Percentiles rank a stretch among this genome's conserved stretches.
Evolutionary conservation across 192 early-diverging fungal genomes (phyloP).

Genomic region (Linnemannia zychae): DNA sequence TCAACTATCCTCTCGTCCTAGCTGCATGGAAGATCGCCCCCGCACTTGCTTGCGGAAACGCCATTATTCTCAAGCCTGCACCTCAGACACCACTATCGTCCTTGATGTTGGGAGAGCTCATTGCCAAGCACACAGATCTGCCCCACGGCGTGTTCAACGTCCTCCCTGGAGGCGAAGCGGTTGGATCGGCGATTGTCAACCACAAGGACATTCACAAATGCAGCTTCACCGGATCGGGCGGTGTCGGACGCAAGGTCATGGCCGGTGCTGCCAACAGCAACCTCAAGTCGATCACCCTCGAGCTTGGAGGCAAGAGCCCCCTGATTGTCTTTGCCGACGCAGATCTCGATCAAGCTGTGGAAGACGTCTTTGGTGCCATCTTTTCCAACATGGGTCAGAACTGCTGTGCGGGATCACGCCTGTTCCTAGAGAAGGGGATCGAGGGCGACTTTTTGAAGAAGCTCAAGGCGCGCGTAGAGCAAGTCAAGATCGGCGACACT

Average conservation of each 20-base stretch:
- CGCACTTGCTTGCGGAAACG: conserved; percentile 82
- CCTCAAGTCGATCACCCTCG: conserved; percentile 85
- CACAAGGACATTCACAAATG: conserved; percentile 78
- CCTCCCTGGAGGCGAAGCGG: conserved; percentile 81
- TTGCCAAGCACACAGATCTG: conserved; percentile 77
- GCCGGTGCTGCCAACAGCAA: conserved; percentile 69
- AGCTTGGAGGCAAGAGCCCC: conserved; percentile 94
- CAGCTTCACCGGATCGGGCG: conserved; percentile 84
- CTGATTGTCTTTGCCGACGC: conserved; percentile 84
- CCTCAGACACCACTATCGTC: conserved; percentile 76
- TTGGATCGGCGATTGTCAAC: conserved; percentile 77
- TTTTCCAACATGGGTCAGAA: conserved; percentile 91
- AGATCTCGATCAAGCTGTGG: conserved; percentile 80
- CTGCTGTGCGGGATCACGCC: conserved; percentile 82
- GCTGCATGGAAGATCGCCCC: conserved; percentile 89
- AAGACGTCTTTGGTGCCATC: conserved; percentile 73
- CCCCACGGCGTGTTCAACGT: conserved; percentile 88
- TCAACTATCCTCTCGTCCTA: conserved; percentile 80
- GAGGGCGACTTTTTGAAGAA: conserved; percentile 78
- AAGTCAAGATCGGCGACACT: conserved; percentile 81
- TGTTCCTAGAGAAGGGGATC: conserved; percentile 80
- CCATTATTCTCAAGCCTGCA: conserved; percentile 82
- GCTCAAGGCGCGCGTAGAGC: conserved; percentile 63
- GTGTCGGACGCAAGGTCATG: conserved; percentile 74
- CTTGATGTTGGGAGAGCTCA: conserved; percentile 73